Evolutionary conservation across 139 green algal species (phyloP).

Genomic region (Raphidocelis subcapitata): DNA sequence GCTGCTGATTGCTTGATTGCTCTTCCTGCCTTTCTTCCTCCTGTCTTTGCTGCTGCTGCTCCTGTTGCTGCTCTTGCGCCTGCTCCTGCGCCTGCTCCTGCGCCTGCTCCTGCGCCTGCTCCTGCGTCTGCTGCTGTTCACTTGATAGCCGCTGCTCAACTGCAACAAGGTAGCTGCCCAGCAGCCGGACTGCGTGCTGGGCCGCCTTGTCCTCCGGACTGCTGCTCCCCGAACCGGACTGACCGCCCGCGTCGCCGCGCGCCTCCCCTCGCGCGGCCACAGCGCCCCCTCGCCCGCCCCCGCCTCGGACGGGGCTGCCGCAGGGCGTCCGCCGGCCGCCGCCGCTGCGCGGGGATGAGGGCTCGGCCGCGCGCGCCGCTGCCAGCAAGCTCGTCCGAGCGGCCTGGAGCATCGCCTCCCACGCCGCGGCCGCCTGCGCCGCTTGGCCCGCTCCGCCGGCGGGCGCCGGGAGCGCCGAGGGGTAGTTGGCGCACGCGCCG

Average conservation of each 20-base stretch:
- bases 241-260: background rate
- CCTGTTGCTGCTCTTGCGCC: background rate
- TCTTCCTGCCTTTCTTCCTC: too few relatives aligned
- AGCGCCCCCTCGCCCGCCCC: background rate
- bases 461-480: background rate
- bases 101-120: background rate
- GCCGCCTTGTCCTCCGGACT: constrained; percentile 54
- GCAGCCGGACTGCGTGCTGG: constrained; percentile 44
- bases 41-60: background rate
- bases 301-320: background rate
- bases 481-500: constrained; percentile 38
- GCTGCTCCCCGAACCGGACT: constrained; percentile 8
- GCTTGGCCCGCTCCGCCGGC: background rate
- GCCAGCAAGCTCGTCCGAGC: background rate
- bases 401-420: background rate
- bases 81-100: background rate
- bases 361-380: background rate
- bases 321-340: too few relatives aligned
- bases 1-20: background rate
- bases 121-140: too few relatives aligned
- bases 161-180: constrained; percentile 28
- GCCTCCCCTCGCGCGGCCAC: background rate
- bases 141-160: background rate
- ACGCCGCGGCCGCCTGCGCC: background rate
- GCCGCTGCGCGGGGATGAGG: too few relatives aligned